Percentiles rank a stretch among this genome's conserved stretches.
Evolutionary conservation across 2,329 filamentous ascomycete species (phyloP).

Genomic region (Tolypocladium ophioglossoides): DNA sequence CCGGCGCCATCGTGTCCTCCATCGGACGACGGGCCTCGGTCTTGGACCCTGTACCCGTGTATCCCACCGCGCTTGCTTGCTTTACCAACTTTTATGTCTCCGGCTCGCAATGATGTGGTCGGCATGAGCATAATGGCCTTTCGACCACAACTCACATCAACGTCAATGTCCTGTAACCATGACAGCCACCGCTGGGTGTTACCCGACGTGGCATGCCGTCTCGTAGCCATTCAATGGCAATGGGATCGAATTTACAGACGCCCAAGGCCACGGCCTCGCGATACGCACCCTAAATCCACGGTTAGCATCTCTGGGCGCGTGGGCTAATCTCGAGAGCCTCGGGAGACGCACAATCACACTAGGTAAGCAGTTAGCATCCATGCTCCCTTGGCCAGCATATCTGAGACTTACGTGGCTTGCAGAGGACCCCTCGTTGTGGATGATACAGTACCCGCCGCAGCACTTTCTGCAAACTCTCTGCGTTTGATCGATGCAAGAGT

Average conservation of each 20-base stretch:
- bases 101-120: not conserved
- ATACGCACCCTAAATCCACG: conserved; percentile 18
- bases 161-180: not conserved
- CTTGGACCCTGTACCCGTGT: not conserved
- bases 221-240: not conserved
- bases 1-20: not conserved
- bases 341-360: conserved; percentile 36
- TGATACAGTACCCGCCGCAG: conserved; percentile 69
- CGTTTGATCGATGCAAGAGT: conserved; percentile 59
- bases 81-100: not conserved
- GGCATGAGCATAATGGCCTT: not conserved
- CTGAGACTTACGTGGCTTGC: conserved; percentile 38
- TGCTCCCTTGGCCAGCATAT: not conserved
- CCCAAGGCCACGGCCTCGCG: conserved; percentile 21
- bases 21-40: not conserved
- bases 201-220: not conserved
- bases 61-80: not conserved
- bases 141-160: not conserved
- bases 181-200: not conserved
- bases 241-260: conserved; percentile 10
- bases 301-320: conserved; percentile 4
- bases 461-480: conserved; percentile 65
- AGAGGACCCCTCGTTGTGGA: conserved; percentile 75
- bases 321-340: not conserved
- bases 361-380: conserved; percentile 16